These are phyloP conservation scores for Edaphochlamys debaryana DNA, from an alignment of 139 green algal genomes.

Conservation along the genomic window DNA sequence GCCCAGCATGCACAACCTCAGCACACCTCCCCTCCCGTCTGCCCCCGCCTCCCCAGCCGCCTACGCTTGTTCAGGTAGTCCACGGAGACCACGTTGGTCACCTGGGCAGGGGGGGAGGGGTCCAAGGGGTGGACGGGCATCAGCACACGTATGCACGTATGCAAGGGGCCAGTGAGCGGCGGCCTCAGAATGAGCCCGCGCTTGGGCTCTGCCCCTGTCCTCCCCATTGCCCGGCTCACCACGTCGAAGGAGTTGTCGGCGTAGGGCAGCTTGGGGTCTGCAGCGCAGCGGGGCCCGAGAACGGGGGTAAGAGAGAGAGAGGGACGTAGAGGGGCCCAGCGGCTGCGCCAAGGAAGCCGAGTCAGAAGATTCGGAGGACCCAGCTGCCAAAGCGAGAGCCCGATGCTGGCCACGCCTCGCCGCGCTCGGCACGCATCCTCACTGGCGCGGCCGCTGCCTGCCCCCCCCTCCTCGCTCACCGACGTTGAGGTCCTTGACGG, in stretches of 20 bases:
- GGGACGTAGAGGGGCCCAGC: no score
- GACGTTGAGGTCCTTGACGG: conserved; percentile 82
- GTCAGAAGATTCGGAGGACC: no score
- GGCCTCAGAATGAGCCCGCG: conserved; percentile 35
- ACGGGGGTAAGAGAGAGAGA: background rate
- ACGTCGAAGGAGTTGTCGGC: conserved; percentile 87
- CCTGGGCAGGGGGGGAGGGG: background rate
- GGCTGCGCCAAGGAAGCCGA: no score
- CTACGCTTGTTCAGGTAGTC: conserved; percentile 86
- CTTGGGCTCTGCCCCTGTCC: conserved; percentile 53
- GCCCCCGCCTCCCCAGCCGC: background rate
- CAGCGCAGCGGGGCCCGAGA: no score
- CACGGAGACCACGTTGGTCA: conserved; percentile 81
- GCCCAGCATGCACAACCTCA: background rate
- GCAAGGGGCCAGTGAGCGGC: no score
- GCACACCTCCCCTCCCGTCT: background rate
- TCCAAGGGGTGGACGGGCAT: no score
- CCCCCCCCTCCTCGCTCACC: background rate
- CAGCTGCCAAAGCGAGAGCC: no score
- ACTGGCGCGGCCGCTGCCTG: no score
- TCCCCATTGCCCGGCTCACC: no score
- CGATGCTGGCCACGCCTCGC: no score
- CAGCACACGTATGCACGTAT: conserved; percentile 40
- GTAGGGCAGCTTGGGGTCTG: conserved; percentile 82
- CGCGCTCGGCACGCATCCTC: no score